phyloP scores from a whole-genome alignment of 352 stramenopile genomes.

The Pythium coloratum region DNA sequence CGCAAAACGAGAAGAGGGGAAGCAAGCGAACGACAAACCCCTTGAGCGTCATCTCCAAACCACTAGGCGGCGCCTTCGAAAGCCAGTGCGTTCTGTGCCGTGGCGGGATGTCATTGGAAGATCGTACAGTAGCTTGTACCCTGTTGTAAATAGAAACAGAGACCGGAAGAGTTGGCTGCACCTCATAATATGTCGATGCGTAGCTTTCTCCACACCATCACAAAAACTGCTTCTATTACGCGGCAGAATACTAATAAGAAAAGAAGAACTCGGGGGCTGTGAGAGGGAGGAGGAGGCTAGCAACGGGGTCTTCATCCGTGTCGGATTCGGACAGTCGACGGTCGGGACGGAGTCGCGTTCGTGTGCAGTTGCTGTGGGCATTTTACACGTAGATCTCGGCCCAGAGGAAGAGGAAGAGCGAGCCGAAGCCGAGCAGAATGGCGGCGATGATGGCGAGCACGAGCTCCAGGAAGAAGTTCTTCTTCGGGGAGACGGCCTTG shows the following conservation, averaged over 20 bases:
- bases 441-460: constrained; percentile 63
- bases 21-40: neutral
- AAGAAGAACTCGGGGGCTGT: constrained; percentile 1
- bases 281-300: neutral
- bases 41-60: neutral
- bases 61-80: neutral
- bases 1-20: neutral
- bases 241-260: constrained; percentile 7
- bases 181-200: neutral
- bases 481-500: constrained; percentile 67
- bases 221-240: constrained; percentile 9
- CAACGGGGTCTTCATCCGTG: neutral
- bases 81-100: neutral
- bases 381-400: constrained; percentile 86
- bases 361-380: neutral
- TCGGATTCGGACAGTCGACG: neutral
- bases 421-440: constrained; percentile 76
- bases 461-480: constrained; percentile 75
- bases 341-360: neutral
- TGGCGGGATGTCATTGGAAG: neutral
- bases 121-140: constrained; percentile 6
- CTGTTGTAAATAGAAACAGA: constrained; percentile 9
- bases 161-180: neutral
- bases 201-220: constrained; percentile 4
- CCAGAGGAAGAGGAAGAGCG: constrained; percentile 88